A percentile compares a stretch with the other conserved stretches of the same genome.
Evolutionary conservation across 2,329 filamentous ascomycete species (phyloP).

Genomic region (Aspergillus fijiensis): DNA sequence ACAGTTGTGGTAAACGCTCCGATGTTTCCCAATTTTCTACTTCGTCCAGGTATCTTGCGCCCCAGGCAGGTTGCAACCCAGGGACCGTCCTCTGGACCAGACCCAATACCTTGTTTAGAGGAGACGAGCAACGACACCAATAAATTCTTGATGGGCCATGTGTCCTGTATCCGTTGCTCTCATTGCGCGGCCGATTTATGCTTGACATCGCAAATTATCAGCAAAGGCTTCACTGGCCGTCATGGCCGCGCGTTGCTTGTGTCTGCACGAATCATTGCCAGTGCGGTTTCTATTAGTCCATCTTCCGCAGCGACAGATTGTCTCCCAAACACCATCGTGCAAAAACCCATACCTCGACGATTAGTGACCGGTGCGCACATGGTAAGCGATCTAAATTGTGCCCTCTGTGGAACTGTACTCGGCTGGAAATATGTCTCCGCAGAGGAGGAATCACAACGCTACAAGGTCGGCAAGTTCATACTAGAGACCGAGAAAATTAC

Average conservation of each 20-base stretch:
- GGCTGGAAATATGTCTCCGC: constrained; percentile 67
- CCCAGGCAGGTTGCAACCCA: constrained; percentile 24
- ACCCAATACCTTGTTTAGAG: background rate
- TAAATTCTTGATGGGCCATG: constrained; percentile 47
- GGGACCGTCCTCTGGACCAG: constrained; percentile 6
- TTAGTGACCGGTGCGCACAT: constrained; percentile 64
- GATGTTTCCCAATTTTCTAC: constrained; percentile 53
- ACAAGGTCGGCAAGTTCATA: constrained; percentile 68
- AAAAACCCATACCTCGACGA: constrained; percentile 57
- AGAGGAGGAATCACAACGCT: constrained; percentile 60
- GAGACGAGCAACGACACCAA: constrained; percentile 19
- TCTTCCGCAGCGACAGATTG: constrained; percentile 33
- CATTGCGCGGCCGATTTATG: constrained; percentile 61
- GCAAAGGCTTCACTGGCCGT: constrained; percentile 65
- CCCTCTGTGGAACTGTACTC: constrained; percentile 55
- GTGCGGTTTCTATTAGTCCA: constrained; percentile 29
- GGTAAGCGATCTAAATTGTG: constrained; percentile 60
- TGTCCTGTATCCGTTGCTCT: constrained; percentile 59
- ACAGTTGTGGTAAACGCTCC: background rate
- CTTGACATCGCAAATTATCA: constrained; percentile 59
- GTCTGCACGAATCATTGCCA: constrained; percentile 41
- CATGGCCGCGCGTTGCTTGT: constrained; percentile 66
- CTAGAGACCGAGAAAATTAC: constrained; percentile 60
- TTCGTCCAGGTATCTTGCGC: constrained; percentile 51
- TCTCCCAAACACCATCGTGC: constrained; percentile 60